Evolutionary conservation across 805 yeast species (phyloP), one percentile per base, ranked within the genome.

Genomic region (Nakazawaea populi): DNA sequence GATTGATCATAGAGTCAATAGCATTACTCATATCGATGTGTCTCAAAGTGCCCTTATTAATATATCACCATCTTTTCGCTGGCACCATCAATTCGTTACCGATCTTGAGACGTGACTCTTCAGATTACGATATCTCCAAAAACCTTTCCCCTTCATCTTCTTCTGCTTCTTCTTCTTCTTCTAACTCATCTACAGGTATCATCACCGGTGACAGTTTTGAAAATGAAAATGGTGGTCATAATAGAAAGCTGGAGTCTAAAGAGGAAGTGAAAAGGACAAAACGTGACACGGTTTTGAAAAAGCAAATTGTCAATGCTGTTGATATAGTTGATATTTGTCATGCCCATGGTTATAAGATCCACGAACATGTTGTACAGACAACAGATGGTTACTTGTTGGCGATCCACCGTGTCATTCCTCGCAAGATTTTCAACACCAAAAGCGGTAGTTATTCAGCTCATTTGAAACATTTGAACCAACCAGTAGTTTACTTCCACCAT

Each of bases 401-500:
- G 0, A 56, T 89, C 2, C 97, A 91, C 60, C 71, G 96, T 44
- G 73, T 89, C 2, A 60, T 62, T 10, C 79, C 80, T 6, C 60
- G 52, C 43, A 54, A 47, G 5, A 59, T 65, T 39, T 14, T 38
- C n/a, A 42, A 37, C 54, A 52, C 6, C 52, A 52, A 12, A 52
- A 49, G 14, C 44, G 61, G 34, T 59, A 54, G 48, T 43, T 51
- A 51, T 24, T 42, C 53, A 2, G n/a, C 41, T 9, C 41, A 43
- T 18, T 43, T 51, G 30, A 42, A 43, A 72, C 70, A 4, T 56
- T 57, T 46, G 52, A 50, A 44, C 59, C 71, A 11, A 61, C 65
- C 46, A 48, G 84, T 85, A 1, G 87, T 87, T 0, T 92, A 87
- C 63, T 75, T 92, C 49, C 98, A 92, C 63, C 98, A 92, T 62